phyloP scores from a whole-genome alignment of 2,329 filamentous ascomycete species.

The Pseudogymnoascus sp. region DNA sequence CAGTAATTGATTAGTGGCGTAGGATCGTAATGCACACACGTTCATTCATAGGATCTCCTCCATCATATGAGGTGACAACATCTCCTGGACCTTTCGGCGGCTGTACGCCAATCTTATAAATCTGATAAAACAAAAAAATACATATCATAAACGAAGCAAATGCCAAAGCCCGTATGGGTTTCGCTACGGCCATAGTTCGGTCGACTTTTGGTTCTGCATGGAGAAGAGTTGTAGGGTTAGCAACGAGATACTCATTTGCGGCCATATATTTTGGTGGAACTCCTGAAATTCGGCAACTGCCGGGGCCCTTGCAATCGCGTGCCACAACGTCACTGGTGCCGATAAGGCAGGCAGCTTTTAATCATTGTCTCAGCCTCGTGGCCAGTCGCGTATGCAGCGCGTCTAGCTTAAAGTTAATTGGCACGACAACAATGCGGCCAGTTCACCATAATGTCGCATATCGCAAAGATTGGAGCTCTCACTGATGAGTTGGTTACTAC shows the following conservation, averaged over 20 bases:
- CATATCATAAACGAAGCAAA: constrained; percentile 63
- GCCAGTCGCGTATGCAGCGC: constrained; percentile 5
- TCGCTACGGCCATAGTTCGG: constrained; percentile 69
- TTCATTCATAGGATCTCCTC: constrained; percentile 78
- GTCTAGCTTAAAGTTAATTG: constrained; percentile 8
- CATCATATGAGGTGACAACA: constrained; percentile 48
- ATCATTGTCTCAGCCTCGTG: background rate
- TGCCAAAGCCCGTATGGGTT: constrained; percentile 72
- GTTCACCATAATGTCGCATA: constrained; percentile 54
- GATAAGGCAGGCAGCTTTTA: constrained; percentile 7
- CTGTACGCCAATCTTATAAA: constrained; percentile 50
- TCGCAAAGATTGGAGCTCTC: constrained; percentile 53
- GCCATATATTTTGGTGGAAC: background rate
- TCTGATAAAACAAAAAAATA: constrained; percentile 69
- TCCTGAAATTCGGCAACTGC: constrained; percentile 10
- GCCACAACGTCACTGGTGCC: constrained; percentile 5
- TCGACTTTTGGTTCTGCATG: constrained; percentile 20
- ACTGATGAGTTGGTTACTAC: constrained; percentile 63
- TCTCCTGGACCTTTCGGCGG: constrained; percentile 33
- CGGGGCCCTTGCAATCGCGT: constrained; percentile 5
- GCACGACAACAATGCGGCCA: constrained; percentile 8
- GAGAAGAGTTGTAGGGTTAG: background rate
- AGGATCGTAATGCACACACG: constrained; percentile 45
- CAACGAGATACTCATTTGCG: background rate
- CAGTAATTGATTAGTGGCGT: background rate